Base-by-base conservation (phyloP, 768 basidiomycete species). In the Trametes maxima region DNA sequence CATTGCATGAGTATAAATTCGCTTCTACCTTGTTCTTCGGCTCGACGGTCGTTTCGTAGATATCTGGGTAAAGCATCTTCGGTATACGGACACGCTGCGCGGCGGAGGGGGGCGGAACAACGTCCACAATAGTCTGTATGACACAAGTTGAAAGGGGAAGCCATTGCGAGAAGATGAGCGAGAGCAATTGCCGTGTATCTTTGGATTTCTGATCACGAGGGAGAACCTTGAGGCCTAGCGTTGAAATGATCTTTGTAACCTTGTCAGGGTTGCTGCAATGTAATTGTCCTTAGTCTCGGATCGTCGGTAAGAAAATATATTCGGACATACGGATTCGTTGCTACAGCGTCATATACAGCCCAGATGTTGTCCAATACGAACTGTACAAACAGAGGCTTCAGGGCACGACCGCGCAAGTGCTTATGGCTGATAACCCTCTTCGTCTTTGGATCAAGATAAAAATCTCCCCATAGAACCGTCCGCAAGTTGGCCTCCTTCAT, bases 331-430 rank as follows among this genome's bases (percentile, higher is more conserved):
- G 94, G 92, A 66, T 95, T 92, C 14, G 92, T 74, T 42, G 92
- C 76, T 14, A 95, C 88, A 16, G 90, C 92, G 68, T 97, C 94
- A 71, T 98, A 99, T 12, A 97, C 90, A 16, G 92, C 90, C 95
- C 96, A 99, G 24, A 99, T 82, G 72, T 98, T 98, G 54, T 98
- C 97, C 65, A 99, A 76, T 13, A 99, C 89, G 67, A 98, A 96
- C 76, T 98, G 95, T 13, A 98, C 97, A 70, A 98, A 98, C 24
- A 98, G 81, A 12, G 95, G 93, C 77, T 98, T 98, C 72, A 98
- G 75, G 50, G 85, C 81, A 44, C 94, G 85, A 17, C 94, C 96
- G 53, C 84, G 85, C 60, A 98, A 82, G 74, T 95, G 91, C 75
- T 94, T 95, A 74, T 94, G 80, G 67, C 89, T 92, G 70, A 98